Evolutionary conservation across 2,329 filamentous ascomycete genomes (phyloP).

Genomic region (Cladosporium sp.): DNA sequence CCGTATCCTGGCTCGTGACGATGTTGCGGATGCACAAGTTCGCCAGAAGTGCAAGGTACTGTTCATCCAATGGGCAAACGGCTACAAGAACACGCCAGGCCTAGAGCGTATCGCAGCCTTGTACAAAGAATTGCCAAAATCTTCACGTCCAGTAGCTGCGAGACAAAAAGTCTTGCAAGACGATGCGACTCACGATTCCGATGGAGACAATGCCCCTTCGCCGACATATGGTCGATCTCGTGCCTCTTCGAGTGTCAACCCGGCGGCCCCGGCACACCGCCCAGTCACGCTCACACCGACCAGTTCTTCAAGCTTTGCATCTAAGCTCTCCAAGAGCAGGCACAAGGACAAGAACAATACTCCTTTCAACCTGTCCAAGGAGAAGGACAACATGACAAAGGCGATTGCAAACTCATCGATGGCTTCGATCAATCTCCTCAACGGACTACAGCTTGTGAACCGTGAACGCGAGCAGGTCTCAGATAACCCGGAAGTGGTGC

Average conservation of each 20-base stretch:
- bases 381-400: conserved; percentile 83
- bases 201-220: conserved; percentile 32
- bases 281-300: conserved; percentile 39
- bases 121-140: conserved; percentile 68
- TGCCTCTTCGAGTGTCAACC: conserved; percentile 23
- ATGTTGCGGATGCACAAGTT: conserved; percentile 83
- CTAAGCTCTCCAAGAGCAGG: conserved; percentile 38
- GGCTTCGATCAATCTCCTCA: conserved; percentile 85
- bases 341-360: conserved; percentile 56
- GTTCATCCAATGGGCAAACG: conserved; percentile 81
- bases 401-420: conserved; percentile 89
- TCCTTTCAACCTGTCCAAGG: conserved; percentile 79
- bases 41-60: conserved; percentile 83
- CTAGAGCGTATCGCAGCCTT: conserved; percentile 78
- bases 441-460: conserved; percentile 86
- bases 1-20: conserved; percentile 81
- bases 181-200: conserved; percentile 69
- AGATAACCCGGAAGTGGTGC: conserved; percentile 73
- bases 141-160: conserved; percentile 67
- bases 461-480: conserved; percentile 86
- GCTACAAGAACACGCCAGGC: conserved; percentile 79
- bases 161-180: conserved; percentile 82
- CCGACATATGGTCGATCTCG: conserved; percentile 19
- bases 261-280: conserved; percentile 27
- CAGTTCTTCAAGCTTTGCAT: conserved; percentile 31